Evolutionary conservation across 352 stramenopile species (phyloP).

Genomic region (Hyaloperonospora brassicae): DNA sequence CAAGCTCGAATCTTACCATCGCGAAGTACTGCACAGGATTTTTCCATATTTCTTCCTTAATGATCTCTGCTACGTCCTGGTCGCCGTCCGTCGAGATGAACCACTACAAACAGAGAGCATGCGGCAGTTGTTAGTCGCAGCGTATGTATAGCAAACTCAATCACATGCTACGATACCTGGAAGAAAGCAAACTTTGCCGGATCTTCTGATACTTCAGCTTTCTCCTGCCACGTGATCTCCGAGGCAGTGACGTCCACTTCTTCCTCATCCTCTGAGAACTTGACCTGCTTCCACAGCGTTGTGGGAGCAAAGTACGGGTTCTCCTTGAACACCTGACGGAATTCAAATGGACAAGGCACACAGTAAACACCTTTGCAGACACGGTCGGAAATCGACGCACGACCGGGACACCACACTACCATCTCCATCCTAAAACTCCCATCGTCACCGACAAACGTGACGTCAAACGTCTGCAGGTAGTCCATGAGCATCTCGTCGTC

Average conservation of each 20-base stretch:
- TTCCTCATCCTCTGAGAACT: slow-evolving; percentile 59
- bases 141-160: too few relatives aligned
- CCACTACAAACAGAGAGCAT: slow-evolving; percentile 28
- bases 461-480: slow-evolving; percentile 43
- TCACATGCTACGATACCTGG: slow-evolving; percentile 20
- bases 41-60: slow-evolving; percentile 80
- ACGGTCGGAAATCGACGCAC: too few relatives aligned
- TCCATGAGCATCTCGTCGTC: slow-evolving; percentile 50
- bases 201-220: slow-evolving; percentile 43
- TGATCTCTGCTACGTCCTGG: slow-evolving; percentile 58
- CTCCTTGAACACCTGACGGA: slow-evolving; percentile 46
- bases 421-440: slow-evolving; percentile 71
- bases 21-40: slow-evolving; percentile 55
- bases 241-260: slow-evolving; percentile 47
- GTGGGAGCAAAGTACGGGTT: slow-evolving; percentile 54
- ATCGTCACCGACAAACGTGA: slow-evolving; percentile 53
- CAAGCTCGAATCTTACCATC: slow-evolving; percentile 17
- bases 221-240: slow-evolving; percentile 54
- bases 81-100: slow-evolving; percentile 45
- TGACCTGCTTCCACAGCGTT: slow-evolving; percentile 64
- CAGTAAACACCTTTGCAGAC: too few relatives aligned
- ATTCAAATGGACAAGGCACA: slow-evolving; percentile 1
- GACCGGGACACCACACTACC: slow-evolving; percentile 13
- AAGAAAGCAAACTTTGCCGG: slow-evolving; percentile 47
- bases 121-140: too few relatives aligned